phyloP scores from a whole-genome alignment of 345 rosid genomes.

The Excoecaria cochinchinensis region DNA sequence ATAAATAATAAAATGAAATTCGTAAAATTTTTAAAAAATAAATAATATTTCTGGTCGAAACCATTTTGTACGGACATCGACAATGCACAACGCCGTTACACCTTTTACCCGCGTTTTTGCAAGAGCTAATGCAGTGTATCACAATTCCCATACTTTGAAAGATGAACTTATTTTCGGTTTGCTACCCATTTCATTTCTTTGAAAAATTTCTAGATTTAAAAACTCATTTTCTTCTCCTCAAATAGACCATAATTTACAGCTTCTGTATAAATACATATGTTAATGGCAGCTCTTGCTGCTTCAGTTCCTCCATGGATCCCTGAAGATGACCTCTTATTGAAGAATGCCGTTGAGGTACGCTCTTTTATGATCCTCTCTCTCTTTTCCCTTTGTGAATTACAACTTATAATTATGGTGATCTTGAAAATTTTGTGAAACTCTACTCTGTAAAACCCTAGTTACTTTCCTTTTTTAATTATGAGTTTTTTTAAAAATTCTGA shows the following conservation, averaged over 20 bases:
- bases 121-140: background rate
- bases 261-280: background rate
- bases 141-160: background rate
- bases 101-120: conserved; percentile 3
- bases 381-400: background rate
- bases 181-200: background rate
- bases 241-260: background rate
- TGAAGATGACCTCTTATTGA: conserved; percentile 71
- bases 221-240: background rate
- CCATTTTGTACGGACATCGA: background rate
- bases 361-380: background rate
- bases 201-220: background rate
- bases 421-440: background rate
- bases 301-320: conserved; percentile 49
- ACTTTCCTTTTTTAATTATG: too few relatives aligned
- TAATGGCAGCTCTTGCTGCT: conserved; percentile 59
- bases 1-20: too few relatives aligned
- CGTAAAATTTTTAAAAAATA: background rate
- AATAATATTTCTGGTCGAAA: background rate
- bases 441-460: conserved; percentile 3
- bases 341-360: conserved; percentile 72
- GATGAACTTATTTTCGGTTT: background rate
- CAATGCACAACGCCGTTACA: background rate
- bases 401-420: background rate
- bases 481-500: too few relatives aligned